phyloP scores from a whole-genome alignment of 345 rosid genomes.

The Hibiscus syriacus region DNA sequence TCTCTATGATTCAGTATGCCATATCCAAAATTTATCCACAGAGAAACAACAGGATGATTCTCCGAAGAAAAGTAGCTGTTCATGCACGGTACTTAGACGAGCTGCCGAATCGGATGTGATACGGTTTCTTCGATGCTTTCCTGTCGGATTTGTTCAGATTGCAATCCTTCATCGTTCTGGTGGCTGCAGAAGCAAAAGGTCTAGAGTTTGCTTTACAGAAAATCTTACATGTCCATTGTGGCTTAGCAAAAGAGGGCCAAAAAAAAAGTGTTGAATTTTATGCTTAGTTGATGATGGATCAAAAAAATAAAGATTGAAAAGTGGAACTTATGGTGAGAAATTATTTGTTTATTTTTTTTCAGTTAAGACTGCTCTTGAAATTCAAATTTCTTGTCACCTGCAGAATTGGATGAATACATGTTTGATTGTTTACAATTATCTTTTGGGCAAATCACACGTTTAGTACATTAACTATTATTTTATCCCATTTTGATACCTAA shows the following conservation, averaged over 20 bases:
- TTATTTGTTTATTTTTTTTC: slow-evolving; percentile 6
- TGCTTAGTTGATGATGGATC: too few relatives aligned
- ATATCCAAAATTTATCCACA: slow-evolving; percentile 14
- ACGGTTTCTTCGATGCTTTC: neutral
- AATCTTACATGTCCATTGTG: too few relatives aligned
- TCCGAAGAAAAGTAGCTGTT: slow-evolving; percentile 39
- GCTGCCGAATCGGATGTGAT: slow-evolving; percentile 18
- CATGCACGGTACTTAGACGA: slow-evolving; percentile 49
- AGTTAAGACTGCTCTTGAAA: neutral
- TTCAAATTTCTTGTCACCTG: too few relatives aligned
- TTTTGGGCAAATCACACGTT: too few relatives aligned
- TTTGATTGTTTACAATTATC: neutral
- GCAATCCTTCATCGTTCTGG: slow-evolving; percentile 2
- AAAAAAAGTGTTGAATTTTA: too few relatives aligned
- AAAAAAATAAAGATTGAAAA: too few relatives aligned
- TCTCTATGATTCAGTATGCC: neutral
- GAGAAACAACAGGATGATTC: slow-evolving; percentile 42
- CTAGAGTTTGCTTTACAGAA: neutral
- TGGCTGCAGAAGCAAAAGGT: slow-evolving; percentile 10
- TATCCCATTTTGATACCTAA: too few relatives aligned
- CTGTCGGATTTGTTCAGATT: slow-evolving; percentile 1
- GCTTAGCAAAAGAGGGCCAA: too few relatives aligned
- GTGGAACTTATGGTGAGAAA: neutral
- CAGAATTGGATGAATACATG: neutral
- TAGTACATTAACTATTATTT: too few relatives aligned